phyloP scores from a whole-genome alignment of 2,329 filamentous ascomycete genomes.

The Fusarium euwallaceae region DNA sequence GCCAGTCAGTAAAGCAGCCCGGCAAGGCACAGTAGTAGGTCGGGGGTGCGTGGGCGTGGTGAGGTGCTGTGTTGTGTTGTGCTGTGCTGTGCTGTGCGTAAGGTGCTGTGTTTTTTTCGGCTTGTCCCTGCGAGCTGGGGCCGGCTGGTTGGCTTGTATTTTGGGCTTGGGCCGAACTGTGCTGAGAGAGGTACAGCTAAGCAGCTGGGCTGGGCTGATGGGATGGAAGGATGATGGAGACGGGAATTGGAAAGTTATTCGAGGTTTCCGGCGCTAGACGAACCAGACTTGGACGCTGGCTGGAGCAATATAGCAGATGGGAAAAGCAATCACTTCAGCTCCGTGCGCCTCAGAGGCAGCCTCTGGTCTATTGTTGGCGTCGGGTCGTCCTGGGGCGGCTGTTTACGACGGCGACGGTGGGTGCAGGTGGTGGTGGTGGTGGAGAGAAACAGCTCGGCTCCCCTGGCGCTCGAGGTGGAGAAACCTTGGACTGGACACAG shows the following conservation, averaged over 20 bases:
- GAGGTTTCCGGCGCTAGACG: constrained; percentile 2
- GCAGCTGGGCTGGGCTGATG: not conserved
- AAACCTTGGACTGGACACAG: constrained; percentile 6
- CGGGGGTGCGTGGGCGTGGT: constrained; percentile 18
- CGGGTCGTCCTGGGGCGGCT: constrained; percentile 10
- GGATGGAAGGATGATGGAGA: not conserved
- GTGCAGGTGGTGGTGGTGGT: constrained; percentile 38
- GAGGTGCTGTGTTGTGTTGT: not conserved
- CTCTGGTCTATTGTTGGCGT: constrained; percentile 40
- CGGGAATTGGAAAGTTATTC: not conserved
- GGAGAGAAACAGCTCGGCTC: constrained; percentile 28
- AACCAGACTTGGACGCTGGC: not conserved
- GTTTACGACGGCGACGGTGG: constrained; percentile 38
- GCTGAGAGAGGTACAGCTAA: not conserved
- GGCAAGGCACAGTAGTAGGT: not conserved
- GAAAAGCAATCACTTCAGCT: constrained; percentile 4
- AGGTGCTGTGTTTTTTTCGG: constrained; percentile 22
- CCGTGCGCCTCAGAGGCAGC: constrained; percentile 25
- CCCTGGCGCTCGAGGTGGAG: constrained; percentile 31
- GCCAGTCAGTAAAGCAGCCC: constrained; percentile 4
- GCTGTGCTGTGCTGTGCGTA: not conserved
- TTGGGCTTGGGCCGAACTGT: constrained; percentile 3
- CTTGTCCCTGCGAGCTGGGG: constrained; percentile 29
- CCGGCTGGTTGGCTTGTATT: constrained; percentile 24
- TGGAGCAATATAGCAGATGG: not conserved